Base-by-base conservation (phyloP, 352 stramenopile genomes). In the Pythium scleroteichum region DNA sequence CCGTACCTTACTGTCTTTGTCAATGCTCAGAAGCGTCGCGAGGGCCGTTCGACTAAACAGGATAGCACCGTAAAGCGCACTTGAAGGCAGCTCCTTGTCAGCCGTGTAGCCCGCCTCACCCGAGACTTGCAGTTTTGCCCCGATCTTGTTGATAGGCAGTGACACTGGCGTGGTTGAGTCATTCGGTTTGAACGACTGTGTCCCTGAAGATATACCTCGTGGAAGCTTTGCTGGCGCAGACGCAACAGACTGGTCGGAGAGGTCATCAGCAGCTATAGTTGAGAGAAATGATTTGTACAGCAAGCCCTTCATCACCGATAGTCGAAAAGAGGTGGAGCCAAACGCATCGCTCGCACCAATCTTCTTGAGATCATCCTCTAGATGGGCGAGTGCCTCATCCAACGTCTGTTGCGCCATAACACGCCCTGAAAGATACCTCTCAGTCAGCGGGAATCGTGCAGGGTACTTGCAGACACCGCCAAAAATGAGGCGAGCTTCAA, bases 61-160 rank as follows among this genome's bases (percentile, higher is more conserved):
- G 51, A 82, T 69, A 2, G 71, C 59, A 12, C 63, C 73, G 51
- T 67, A 76, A n/a, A 83, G 59, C 20, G 67, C 53, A 16, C 47
- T 55, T 0, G 47, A 12, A 19, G 64, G 39, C 0, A 70, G 59
- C 8, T 62, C 41, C 38, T 71, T 64, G 63, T 88, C 78, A 6
- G 60, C 66, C 12, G 66, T 66, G 56, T 79, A 88, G 4, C 56
- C 49, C 8, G 76, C 78, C 49, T 88, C 73, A 32, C 78, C 78
- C 19, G 75, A 69, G 4, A 50, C 68, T 49, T 82, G 71, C 14
- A 83, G 35, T 47, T 76, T 71, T 8, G 57, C 62, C 4, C 56
- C 62, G 39, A 82, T 61, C 64, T 84, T 84, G 48, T 42, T 66
- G n/a, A 79, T 64, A 1, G 69, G n/a, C n/a, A 64, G 16, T 0